Base-by-base conservation (phyloP, 2,329 filamentous ascomycete species). In the Colletotrichum tanaceti region DNA sequence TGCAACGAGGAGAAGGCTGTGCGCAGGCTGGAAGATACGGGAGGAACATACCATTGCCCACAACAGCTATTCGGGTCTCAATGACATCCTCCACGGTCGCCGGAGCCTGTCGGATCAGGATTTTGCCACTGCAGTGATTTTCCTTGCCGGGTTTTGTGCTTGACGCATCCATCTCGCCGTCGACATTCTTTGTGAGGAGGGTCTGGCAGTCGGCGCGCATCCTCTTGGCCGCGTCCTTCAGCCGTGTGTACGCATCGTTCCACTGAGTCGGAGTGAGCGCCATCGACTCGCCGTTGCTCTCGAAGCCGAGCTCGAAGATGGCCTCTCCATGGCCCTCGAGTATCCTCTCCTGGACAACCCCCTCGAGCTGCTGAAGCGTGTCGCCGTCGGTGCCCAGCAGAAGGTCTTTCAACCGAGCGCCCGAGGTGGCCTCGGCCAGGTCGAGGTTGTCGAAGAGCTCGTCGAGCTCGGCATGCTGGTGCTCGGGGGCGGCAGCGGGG, bases 11-110 rank as follows among this genome's bases (percentile, higher is more conserved):
- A n/a, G 6, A 14, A 24, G 24, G 20, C 22, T 10, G n/a, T n/a
- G n/a, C n/a, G n/a, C 24, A 24, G 24, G 24, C 24, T 46, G 24
- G 1, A 9, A 35, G 14, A 54, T 3, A 13, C 7, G 9, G 28
- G n/a, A 39, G 18, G 0, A 14, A 57, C 83, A 77, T 77, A 90
- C 89, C 93, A 82, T 99, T 99, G 57, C 96, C 96, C 9, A 99
- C 96, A 0, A 99, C 96, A 0, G 95, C 96, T 81, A 99, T 97
- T 73, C 96, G 85, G 11, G 95, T 97, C 85, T 99, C 96, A 70
- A 98, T 97, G 32, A 97, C 92, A 65, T 97, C 90, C 77, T 98
- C 94, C 5, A 93, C 87, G 14, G 86, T 91, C 22, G 86, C 82
- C 3, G 94, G 93, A 24, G 87, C 83, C 75, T 91, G 90, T 46